These are phyloP conservation scores for Neophaeococcomyces mojaviensis DNA, from an alignment of 2,329 filamentous ascomycete species.

Conservation along the genomic window DNA sequence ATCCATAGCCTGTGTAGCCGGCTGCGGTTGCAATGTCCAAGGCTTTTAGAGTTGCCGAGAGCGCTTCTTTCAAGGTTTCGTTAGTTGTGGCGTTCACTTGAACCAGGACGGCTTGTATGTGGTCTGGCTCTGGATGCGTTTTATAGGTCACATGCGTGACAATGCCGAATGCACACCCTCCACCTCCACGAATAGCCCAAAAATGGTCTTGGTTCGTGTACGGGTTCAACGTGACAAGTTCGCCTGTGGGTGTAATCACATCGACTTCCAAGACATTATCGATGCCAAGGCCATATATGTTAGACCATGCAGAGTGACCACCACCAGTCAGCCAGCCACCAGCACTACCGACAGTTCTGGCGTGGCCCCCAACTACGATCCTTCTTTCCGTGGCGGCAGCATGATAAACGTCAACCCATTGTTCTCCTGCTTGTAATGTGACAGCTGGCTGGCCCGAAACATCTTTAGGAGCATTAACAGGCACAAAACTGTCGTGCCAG, in stretches of 20 bases:
- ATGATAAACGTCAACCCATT: constrained; percentile 24
- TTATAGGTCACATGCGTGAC: constrained; percentile 23
- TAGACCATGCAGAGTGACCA: constrained; percentile 24
- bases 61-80: constrained; percentile 18
- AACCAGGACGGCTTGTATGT: constrained; percentile 25
- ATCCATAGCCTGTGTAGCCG: constrained; percentile 27
- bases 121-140: constrained; percentile 24
- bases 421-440: constrained; percentile 25
- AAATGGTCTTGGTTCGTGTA: constrained; percentile 25
- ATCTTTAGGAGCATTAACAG: constrained; percentile 16
- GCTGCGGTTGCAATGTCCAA: constrained; percentile 24
- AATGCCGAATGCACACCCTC: constrained; percentile 24
- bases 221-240: constrained; percentile 20
- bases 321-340: constrained; percentile 26
- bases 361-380: constrained; percentile 24
- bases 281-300: constrained; percentile 24
- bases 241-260: constrained; percentile 20
- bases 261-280: constrained; percentile 24
- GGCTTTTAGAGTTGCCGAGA: constrained; percentile 19
- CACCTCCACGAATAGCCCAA: constrained; percentile 24
- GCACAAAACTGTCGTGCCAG: constrained; percentile 23
- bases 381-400: constrained; percentile 20
- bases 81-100: constrained; percentile 24
- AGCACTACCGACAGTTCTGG: constrained; percentile 24
- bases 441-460: constrained; percentile 21